A percentile compares a stretch with the other conserved stretches of the same genome.
Evolutionary conservation across 1,284 basidiomycete genomes (phyloP).

Genomic region (Fistulinella staudtii): DNA sequence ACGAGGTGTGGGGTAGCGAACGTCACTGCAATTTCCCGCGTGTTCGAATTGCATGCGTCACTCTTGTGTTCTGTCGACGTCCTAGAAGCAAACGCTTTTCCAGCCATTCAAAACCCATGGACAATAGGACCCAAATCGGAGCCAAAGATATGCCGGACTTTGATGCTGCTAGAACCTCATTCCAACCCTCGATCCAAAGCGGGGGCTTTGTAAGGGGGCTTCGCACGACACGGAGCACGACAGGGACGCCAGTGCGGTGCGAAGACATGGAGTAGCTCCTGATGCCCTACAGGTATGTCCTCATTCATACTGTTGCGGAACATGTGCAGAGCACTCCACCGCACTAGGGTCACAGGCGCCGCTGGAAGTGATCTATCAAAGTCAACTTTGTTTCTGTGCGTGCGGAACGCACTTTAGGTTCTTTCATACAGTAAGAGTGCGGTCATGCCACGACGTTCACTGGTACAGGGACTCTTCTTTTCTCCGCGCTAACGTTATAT

Average conservation of each 20-base stretch:
- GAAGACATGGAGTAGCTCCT: constrained; percentile 42
- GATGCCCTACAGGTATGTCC: constrained; percentile 32
- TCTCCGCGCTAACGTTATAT: constrained; percentile 21
- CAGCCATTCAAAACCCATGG: constrained; percentile 12
- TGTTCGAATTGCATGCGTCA: too few species aligned
- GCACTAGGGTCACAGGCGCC: constrained; percentile 1
- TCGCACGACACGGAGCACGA: constrained; percentile 29
- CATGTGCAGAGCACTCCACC: background rate
- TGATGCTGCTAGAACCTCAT: constrained; percentile 33
- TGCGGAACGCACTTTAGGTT: constrained; percentile 20
- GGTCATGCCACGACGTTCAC: too few species aligned
- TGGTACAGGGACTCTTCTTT: too few species aligned
- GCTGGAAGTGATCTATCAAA: constrained; percentile 12
- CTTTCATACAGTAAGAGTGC: too few species aligned
- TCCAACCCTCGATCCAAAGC: constrained; percentile 47
- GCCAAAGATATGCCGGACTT: constrained; percentile 26
- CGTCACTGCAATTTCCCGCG: too few species aligned
- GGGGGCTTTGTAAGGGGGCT: constrained; percentile 52
- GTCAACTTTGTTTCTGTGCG: constrained; percentile 14
- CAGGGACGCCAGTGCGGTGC: constrained; percentile 34
- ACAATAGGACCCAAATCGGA: background rate
- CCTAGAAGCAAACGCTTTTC: too few species aligned
- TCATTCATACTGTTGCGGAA: constrained; percentile 5
- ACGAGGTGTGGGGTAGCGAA: too few species aligned
- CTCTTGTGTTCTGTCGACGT: too few species aligned